Evolutionary conservation across 2,329 filamentous ascomycete genomes (phyloP), one percentile per base, ranked within the genome.

Genomic region (Aureobasidium subglaciale): DNA sequence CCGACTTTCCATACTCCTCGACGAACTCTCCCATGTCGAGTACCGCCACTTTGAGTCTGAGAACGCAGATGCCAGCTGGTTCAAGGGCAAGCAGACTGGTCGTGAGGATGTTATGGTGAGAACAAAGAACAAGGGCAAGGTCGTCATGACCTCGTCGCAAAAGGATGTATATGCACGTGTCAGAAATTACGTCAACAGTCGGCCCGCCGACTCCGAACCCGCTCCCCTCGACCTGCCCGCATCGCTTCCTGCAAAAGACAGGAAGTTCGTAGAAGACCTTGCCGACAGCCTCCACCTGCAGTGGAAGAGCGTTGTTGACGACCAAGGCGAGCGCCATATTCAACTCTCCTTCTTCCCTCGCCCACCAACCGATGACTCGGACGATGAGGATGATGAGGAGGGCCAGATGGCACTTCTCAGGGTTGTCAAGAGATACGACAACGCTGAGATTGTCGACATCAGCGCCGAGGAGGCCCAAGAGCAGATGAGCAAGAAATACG

Each of bases 21-120:
- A 90, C 29, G 89, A 95, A 68, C 77, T 99, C 56, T 87, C 87
- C 55, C 87, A 92, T 67, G 88, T 95, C 56, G 93, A 99, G 70
- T 86, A 87, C 67, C 82, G 87, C n/a, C 88, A 93, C 65, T 99
- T 99, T 64, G 92, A 99, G 71, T 80, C 85, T 37, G 95, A 97
- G 65, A 85, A 90, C 61, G 80, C 88, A 6, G 90, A 97, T 71
- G 86, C 90, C 48, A 87, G 85, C 65, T 99, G 93, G 93, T 87
- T 96, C 66, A 90, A 87, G 65, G 85, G 89, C 35, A 97, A 96
- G 74, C 84, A 86, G 62, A 78, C 85, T 68, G 84, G 84, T 49
- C 86, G 86, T 57, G 76, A 81, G 55, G 84, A 86, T 61, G 80
- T 83, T 34, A 85, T 85, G 68, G 75, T 83, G 37, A 82, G 84